Base-by-base conservation (phyloP, 208 protist genomes). In the Wallacemonas collosoma region DNA sequence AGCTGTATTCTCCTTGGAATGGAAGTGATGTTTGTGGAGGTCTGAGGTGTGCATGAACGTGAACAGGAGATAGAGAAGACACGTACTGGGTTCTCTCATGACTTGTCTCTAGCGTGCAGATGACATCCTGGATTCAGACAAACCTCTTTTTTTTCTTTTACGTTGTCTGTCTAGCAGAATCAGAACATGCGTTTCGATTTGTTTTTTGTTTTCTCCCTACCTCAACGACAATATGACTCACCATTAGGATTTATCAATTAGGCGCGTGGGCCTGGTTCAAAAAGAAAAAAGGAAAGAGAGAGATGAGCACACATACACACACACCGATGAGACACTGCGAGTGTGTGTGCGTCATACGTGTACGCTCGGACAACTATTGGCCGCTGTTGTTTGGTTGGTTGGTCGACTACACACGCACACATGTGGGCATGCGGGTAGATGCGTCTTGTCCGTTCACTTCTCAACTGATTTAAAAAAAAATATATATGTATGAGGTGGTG, bases 21-120 rank as follows among this genome's bases (percentile, higher is more conserved):
- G 87, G 91, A 94, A 63, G 87, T 89, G 44, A 69, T 94, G 70
- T 94, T 96, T 80, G 82, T 95, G 14, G 90, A 95, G 68, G 85
- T 92, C n/a, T 95, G 77, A 82, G 44, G 51, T 48, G 44, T 12
- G 35, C 47, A 53, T 15, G 48, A 54, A 3, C 15, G 51, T 3
- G 15, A 69, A 14, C 44, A 57, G 11, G 47, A 14, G 17, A 6
- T 38, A 5, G 26, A 26, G 26, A 26, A 26, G 26, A 26, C 26
- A 26, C 26, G 26, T 26, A 26, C 26, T 50, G 45, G 45, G 45
- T 50, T 50, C 12, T 57, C 53, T 26, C 26, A 26, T 26, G 26
- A 26, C 26, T 26, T 26, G 26, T 26, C 26, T 26, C 26, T 26
- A 26, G 26, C 26, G 26, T 26, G 26, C 26, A 26, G 26, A 26